Conservation (phyloP, 2,329 filamentous ascomycete genomes). For the Cladophialophora carrionii region DNA sequence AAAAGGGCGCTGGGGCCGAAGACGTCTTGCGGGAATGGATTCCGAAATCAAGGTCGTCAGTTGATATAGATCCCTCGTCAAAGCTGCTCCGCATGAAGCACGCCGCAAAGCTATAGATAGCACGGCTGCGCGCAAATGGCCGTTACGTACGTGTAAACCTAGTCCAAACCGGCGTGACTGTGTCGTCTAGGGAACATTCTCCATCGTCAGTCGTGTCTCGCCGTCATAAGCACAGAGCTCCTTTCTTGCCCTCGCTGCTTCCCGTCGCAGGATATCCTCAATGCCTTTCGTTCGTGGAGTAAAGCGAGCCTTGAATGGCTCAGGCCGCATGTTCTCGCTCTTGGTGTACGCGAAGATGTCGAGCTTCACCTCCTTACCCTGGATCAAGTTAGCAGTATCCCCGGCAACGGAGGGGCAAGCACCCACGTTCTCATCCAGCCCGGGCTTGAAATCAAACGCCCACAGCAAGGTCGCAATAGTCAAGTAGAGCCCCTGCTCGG, state of each 20-base stretch:
- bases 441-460: slow-evolving; percentile 58
- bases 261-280: slow-evolving; percentile 22
- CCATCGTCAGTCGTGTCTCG: slow-evolving; percentile 30
- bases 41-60: neutral
- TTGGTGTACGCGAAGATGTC: slow-evolving; percentile 29
- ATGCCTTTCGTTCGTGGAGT: slow-evolving; percentile 22
- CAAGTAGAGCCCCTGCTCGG: slow-evolving; percentile 64
- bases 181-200: slow-evolving; percentile 17
- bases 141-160: neutral
- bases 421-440: slow-evolving; percentile 41
- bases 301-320: slow-evolving; percentile 30
- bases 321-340: slow-evolving; percentile 29
- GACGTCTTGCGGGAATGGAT: slow-evolving; percentile 27
- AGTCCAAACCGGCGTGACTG: neutral
- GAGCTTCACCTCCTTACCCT: slow-evolving; percentile 28
- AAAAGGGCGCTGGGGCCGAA: slow-evolving; percentile 21
- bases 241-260: slow-evolving; percentile 22
- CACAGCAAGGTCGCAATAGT: slow-evolving; percentile 61
- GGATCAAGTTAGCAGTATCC: no score
- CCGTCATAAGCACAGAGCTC: slow-evolving; percentile 28
- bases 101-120: slow-evolving; percentile 15
- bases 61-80: slow-evolving; percentile 17
- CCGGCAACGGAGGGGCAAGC: neutral
- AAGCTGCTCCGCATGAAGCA: slow-evolving; percentile 12
- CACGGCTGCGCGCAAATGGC: neutral